Conservation (phyloP, 2,329 filamentous ascomycete species). For the Alternaria panax region DNA sequence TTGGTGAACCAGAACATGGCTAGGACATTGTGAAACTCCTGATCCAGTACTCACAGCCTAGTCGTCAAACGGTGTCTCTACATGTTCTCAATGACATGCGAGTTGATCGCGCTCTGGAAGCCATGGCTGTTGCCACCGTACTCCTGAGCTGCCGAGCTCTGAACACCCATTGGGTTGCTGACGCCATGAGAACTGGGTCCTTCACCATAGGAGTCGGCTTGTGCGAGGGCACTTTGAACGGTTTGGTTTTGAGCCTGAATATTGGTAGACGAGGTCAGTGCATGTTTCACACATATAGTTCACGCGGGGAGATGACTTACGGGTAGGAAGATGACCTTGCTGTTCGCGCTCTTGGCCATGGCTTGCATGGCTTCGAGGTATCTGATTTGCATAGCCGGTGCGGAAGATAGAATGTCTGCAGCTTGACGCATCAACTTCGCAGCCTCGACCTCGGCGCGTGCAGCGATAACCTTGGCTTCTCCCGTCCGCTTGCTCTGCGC, state of each 20-base stretch:
- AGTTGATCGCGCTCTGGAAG: constrained; percentile 82
- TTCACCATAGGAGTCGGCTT: constrained; percentile 62
- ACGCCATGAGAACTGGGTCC: constrained; percentile 60
- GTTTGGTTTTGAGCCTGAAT: constrained; percentile 52
- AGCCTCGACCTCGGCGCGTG: constrained; percentile 93
- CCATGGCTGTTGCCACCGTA: constrained; percentile 56
- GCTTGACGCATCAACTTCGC: constrained; percentile 76
- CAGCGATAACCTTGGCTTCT: constrained; percentile 97
- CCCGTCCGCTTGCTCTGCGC: constrained; percentile 98
- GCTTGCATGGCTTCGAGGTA: constrained; percentile 99
- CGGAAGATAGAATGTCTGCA: constrained; percentile 78
- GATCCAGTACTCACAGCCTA: neutral
- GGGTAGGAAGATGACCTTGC: constrained; percentile 66
- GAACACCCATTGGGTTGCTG: constrained; percentile 17
- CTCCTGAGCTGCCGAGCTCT: constrained; percentile 38
- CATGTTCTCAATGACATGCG: constrained; percentile 85
- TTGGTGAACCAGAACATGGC: neutral
- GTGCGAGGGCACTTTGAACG: constrained; percentile 61
- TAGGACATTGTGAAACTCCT: neutral
- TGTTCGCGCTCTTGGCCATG: constrained; percentile 93
- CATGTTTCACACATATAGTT: neutral
- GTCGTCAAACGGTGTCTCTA: constrained; percentile 47
- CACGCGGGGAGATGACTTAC: rapidly evolving
- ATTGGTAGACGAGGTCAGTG: neutral
- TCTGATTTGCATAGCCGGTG: constrained; percentile 79